Conservation (phyloP, 805 yeast genomes). For the Kluyveromyces aestuarii region DNA sequence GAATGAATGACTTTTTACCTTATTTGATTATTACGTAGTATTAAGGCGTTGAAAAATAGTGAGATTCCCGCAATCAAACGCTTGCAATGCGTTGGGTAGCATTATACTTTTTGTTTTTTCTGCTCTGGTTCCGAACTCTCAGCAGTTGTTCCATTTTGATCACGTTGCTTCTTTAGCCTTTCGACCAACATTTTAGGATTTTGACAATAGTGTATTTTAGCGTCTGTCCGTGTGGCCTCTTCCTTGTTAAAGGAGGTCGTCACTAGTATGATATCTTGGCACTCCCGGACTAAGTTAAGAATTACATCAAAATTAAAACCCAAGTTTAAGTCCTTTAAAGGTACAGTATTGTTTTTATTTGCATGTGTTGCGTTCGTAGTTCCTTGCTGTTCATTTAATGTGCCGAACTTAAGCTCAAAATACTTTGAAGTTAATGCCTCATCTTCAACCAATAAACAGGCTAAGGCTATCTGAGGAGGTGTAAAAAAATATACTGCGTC, state of each 20-base stretch:
- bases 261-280: constrained; percentile 38
- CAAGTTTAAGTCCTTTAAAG: neutral
- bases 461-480: constrained; percentile 93
- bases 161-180: constrained; percentile 40
- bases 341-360: constrained; percentile 13
- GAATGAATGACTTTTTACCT: constrained; percentile 1
- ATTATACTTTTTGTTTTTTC: constrained; percentile 6
- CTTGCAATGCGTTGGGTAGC: neutral
- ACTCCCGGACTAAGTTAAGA: constrained; percentile 36
- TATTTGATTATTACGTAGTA: too few relatives aligned
- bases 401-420: constrained; percentile 50
- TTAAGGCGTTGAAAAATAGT: too few relatives aligned
- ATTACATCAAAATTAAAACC: constrained; percentile 13
- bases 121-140: constrained; percentile 3
- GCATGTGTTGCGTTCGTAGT: constrained; percentile 17
- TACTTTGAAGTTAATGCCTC: constrained; percentile 57
- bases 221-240: constrained; percentile 53
- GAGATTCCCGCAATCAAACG: neutral
- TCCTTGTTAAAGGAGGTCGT: constrained; percentile 43
- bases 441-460: constrained; percentile 66
- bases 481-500: constrained; percentile 73
- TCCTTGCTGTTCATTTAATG: constrained; percentile 7
- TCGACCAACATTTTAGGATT: constrained; percentile 49
- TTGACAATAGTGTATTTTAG: constrained; percentile 52
- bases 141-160: constrained; percentile 5